Evolutionary conservation across 192 early-diverging fungal species (phyloP).

Genomic region (Rhizoclosmatium globosum): DNA sequence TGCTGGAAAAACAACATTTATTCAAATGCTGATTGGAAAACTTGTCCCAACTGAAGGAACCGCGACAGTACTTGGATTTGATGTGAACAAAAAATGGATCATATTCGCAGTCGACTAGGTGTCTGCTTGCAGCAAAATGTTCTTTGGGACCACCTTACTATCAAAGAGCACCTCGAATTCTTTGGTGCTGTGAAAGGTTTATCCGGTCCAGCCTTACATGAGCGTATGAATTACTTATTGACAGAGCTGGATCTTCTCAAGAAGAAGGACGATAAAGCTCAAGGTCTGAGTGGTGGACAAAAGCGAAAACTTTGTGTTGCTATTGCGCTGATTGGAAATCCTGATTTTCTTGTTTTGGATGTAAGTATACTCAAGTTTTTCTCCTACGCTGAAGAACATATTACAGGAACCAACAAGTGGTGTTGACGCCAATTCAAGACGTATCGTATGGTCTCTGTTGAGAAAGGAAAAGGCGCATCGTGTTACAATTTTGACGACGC

Average conservation of each 20-base stretch:
- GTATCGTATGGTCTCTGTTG: constrained; percentile 65
- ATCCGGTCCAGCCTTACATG: not conserved
- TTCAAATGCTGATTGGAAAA: not conserved
- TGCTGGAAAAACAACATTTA: not conserved
- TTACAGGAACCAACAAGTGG: constrained; percentile 62
- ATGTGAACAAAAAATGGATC: not conserved
- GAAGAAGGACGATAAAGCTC: not conserved
- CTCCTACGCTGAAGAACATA: not conserved
- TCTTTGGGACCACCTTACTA: not conserved
- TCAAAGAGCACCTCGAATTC: not conserved
- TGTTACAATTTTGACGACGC: constrained; percentile 67
- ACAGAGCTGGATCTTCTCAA: not conserved
- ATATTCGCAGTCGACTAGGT: not conserved
- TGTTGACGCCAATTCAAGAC: constrained; percentile 60
- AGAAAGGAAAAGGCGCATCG: constrained; percentile 54
- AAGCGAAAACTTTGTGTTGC: constrained; percentile 60
- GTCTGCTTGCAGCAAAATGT: constrained; percentile 5
- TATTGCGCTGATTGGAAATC: constrained; percentile 61
- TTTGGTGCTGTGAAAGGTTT: not conserved
- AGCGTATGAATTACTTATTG: not conserved
- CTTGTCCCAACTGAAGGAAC: not conserved
- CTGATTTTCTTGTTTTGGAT: constrained; percentile 54
- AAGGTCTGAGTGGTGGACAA: constrained; percentile 54
- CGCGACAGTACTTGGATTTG: not conserved
- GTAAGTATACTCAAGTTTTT: not conserved